These are phyloP conservation scores for Nemophila menziesii DNA, from an alignment of 257 asterid genomes.

Conservation along the genomic window DNA sequence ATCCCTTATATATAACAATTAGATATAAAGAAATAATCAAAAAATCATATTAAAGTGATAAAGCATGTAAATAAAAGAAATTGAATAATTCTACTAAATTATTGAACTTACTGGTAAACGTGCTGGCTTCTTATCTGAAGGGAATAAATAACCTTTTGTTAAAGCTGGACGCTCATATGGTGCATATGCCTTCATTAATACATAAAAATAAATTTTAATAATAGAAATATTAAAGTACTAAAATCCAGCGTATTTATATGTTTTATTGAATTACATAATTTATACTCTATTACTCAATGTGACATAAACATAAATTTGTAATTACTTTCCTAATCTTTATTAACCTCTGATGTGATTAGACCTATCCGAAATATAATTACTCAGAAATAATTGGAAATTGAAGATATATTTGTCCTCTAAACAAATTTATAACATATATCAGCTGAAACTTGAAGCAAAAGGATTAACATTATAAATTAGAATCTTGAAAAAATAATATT, in stretches of 20 bases:
- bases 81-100: slow-evolving; percentile 2
- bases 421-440: too few relatives aligned
- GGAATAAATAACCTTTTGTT: slow-evolving; percentile 82
- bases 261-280: neutral
- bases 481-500: too few relatives aligned
- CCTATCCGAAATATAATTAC: neutral
- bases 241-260: neutral
- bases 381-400: too few relatives aligned
- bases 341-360: neutral
- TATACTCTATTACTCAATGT: too few relatives aligned
- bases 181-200: slow-evolving; percentile 51
- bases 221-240: neutral
- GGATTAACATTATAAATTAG: too few relatives aligned
- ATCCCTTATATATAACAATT: slow-evolving; percentile 54
- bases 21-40: neutral
- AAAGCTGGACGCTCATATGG: slow-evolving; percentile 97
- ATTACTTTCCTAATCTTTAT: too few relatives aligned
- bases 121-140: slow-evolving; percentile 87
- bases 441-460: too few relatives aligned
- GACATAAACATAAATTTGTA: too few relatives aligned
- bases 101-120: slow-evolving; percentile 70
- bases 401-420: neutral
- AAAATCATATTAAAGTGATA: neutral
- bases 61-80: neutral
- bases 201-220: slow-evolving; percentile 10